A percentile compares a stretch with the other conserved stretches of the same genome.
Evolutionary conservation across 1,284 basidiomycete species (phyloP).

Genomic region (Pseudozyma tsukubaensis): DNA sequence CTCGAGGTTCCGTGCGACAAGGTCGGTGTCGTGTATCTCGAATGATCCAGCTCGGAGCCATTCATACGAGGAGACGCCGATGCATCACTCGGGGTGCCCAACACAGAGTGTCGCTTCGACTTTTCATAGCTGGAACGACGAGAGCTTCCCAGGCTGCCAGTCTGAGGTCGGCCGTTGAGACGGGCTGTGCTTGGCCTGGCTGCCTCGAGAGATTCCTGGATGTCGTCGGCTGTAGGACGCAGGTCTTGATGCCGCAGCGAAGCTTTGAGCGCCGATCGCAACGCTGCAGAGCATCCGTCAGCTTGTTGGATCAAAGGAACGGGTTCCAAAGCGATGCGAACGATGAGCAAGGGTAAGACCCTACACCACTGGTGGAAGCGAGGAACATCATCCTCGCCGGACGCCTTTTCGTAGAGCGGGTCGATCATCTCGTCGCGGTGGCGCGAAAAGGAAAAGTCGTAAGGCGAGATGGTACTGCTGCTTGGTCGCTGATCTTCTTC

Average conservation of each 20-base stretch:
- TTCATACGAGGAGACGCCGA: slow-evolving; percentile 14
- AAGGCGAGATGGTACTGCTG: slow-evolving; percentile 55
- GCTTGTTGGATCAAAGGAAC: slow-evolving; percentile 29
- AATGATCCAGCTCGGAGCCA: slow-evolving; percentile 23
- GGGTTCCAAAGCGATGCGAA: slow-evolving; percentile 33
- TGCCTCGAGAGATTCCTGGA: slow-evolving; percentile 22
- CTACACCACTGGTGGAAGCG: slow-evolving; percentile 60
- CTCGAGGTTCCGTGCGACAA: slow-evolving; percentile 30
- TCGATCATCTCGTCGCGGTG: slow-evolving; percentile 48
- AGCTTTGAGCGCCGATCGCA: slow-evolving; percentile 32
- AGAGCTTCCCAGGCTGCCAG: neutral
- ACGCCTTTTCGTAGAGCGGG: slow-evolving; percentile 42
- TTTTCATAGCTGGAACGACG: neutral
- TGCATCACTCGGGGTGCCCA: neutral
- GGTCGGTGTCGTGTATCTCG: slow-evolving; percentile 25
- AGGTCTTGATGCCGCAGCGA: slow-evolving; percentile 46
- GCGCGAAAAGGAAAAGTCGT: slow-evolving; percentile 59
- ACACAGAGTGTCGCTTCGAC: neutral
- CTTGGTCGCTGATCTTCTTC: slow-evolving; percentile 32
- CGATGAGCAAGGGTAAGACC: slow-evolving; percentile 49
- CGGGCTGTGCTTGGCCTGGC: neutral
- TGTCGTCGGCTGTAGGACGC: slow-evolving; percentile 43
- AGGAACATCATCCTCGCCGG: slow-evolving; percentile 46
- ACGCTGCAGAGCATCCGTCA: slow-evolving; percentile 19
- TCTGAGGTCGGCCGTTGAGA: neutral